Percentiles rank a stretch among this genome's conserved stretches.
Conservation (phyloP, 2,329 filamentous ascomycete species). For the Geosmithia flava region DNA sequence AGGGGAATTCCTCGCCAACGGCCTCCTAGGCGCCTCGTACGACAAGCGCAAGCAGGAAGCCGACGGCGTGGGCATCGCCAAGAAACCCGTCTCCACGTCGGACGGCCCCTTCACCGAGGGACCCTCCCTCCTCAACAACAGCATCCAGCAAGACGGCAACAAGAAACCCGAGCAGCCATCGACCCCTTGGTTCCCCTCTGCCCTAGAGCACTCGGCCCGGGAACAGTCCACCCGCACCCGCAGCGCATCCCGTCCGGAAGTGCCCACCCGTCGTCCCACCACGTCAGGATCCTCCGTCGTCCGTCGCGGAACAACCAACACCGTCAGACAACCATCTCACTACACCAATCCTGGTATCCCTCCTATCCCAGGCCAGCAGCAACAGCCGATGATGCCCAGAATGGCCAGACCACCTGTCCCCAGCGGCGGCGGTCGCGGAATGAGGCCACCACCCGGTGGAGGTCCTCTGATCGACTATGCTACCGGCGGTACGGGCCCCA, state of each 20-base stretch:
- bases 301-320: slow-evolving; percentile 2
- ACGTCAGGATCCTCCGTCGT: neutral
- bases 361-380: slow-evolving; percentile 10
- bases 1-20: slow-evolving; percentile 34
- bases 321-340: neutral
- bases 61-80: slow-evolving; percentile 13
- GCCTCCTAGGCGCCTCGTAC: slow-evolving; percentile 38
- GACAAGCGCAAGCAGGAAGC: slow-evolving; percentile 30
- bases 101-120: slow-evolving; percentile 39
- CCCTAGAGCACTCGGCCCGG: slow-evolving; percentile 19
- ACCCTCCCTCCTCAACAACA: slow-evolving; percentile 40
- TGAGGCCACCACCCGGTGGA: slow-evolving; percentile 20
- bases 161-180: slow-evolving; percentile 11
- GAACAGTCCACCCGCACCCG: slow-evolving; percentile 23
- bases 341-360: too few relatives aligned
- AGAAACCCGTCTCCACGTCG: slow-evolving; percentile 7
- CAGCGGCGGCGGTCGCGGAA: slow-evolving; percentile 28
- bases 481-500: slow-evolving; percentile 11
- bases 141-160: slow-evolving; percentile 5
- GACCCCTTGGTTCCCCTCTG: slow-evolving; percentile 23
- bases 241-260: slow-evolving; percentile 1
- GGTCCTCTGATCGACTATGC: slow-evolving; percentile 35
- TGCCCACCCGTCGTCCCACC: neutral
- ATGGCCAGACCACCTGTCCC: slow-evolving; percentile 20
- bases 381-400: slow-evolving; percentile 38